Conservation (phyloP, 371 early-diverging fungal species). For the Encephalitozoon hellem region DNA sequence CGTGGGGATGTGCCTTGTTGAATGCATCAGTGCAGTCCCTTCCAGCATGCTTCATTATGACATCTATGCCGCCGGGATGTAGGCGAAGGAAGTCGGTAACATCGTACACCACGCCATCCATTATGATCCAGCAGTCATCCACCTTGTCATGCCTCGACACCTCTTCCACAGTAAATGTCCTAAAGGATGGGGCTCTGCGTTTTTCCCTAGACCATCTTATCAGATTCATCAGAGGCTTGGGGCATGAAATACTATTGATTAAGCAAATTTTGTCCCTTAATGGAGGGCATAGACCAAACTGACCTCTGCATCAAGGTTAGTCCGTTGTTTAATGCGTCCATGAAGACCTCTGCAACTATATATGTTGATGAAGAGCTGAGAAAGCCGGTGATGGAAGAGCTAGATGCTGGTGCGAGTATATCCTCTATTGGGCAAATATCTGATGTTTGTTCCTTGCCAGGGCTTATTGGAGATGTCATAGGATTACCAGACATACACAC, state of each 20-base stretch:
- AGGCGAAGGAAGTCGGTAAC: constrained; percentile 79
- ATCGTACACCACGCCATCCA: constrained; percentile 82
- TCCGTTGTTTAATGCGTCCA: neutral
- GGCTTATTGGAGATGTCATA: constrained; percentile 20
- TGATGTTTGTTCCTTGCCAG: constrained; percentile 26
- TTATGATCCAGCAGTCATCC: constrained; percentile 81
- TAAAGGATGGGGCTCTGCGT: neutral
- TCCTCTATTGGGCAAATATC: constrained; percentile 33
- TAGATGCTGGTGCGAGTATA: neutral
- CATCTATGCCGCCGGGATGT: constrained; percentile 82
- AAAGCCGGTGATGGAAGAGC: neutral
- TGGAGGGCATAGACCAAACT: neutral
- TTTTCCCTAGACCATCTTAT: constrained; percentile 43
- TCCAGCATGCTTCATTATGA: constrained; percentile 81
- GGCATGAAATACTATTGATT: neutral
- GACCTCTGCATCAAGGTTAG: neutral
- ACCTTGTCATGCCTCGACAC: constrained; percentile 67
- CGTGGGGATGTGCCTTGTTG: constrained; percentile 67
- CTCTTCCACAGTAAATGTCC: constrained; percentile 64
- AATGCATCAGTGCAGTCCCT: constrained; percentile 81
- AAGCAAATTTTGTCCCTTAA: neutral
- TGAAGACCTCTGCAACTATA: constrained; percentile 2
- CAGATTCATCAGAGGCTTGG: neutral
- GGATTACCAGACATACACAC: constrained; percentile 60
- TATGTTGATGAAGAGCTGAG: constrained; percentile 27